Base-by-base conservation (phyloP, 305 asterid species). In the Lippia alba region DNA sequence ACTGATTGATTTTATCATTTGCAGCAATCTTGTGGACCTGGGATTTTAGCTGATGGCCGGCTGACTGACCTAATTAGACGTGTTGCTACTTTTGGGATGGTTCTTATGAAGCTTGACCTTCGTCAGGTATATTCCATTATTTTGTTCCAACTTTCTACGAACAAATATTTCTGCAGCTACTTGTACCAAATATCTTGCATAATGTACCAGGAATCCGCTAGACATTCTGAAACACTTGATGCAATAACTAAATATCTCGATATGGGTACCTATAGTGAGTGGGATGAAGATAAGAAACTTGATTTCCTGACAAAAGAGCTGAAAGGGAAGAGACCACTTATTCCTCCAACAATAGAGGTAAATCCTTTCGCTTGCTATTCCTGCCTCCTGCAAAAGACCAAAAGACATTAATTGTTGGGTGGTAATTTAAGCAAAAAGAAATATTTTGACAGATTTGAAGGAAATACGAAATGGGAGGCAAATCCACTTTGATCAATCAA, bases 221-320 rank as follows among this genome's bases (percentile, higher is more conserved):
- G 95, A 78, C 99, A 94, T 77, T 81, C 95, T n/a, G 99, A 94
- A 76, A 83, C 97, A 24, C 95, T 94, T 17, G 97, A 91, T 81
- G 99, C 97, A 56, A 89, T 94, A 76, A 91, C 97, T 55, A 68
- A 74, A 40, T 94, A 85, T 80, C 82, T 94, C 73, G 99, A 90
- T 80, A 89, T 91, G 89, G 99, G 97, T 59, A 82, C 91, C 71
- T 94, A 94, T 61, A 91, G 96, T 72, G 95, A 91, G 78, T 94
- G 99, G 99, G 92, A 89, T 74, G 99, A 94, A 84, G 93, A 80
- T 20, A 86, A 74, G 76, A 93, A 82, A 77, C 84, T 91, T 39
- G 94, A 91, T 53, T 93, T 93, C 76, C 80, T 93, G 80, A 89
- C 89, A 10, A 85, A 74, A 71, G 98, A 93, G 87, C 87, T 93